A percentile compares a stretch with the other conserved stretches of the same genome.
These are phyloP conservation scores for Leishmania lainsoni DNA, from an alignment of 208 protist genomes.

Conservation along the genomic window DNA sequence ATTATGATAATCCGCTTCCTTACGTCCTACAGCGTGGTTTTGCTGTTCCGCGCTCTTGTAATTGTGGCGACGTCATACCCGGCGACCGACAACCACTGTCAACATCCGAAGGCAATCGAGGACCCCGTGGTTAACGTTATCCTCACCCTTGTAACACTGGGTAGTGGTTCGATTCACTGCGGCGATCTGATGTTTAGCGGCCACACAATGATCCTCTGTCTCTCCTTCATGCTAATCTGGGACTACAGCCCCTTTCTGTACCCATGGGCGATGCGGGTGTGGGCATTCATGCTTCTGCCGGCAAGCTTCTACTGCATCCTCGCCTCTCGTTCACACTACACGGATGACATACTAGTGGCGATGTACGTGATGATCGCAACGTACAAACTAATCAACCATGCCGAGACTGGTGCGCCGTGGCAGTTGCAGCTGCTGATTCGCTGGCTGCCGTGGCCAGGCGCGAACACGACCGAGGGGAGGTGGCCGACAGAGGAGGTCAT, in stretches of 20 bases:
- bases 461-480: slow-evolving; percentile 23
- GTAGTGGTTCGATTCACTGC: slow-evolving; percentile 82
- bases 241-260: slow-evolving; percentile 73
- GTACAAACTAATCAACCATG: slow-evolving; percentile 64
- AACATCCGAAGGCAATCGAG: slow-evolving; percentile 61
- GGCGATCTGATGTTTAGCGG: slow-evolving; percentile 92
- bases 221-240: slow-evolving; percentile 55
- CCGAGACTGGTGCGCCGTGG: slow-evolving; percentile 67
- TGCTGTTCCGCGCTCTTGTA: slow-evolving; percentile 71
- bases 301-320: slow-evolving; percentile 75
- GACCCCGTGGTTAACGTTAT: slow-evolving; percentile 75
- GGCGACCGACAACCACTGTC: slow-evolving; percentile 82
- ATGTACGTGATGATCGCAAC: slow-evolving; percentile 61
- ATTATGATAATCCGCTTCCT: slow-evolving; percentile 77
- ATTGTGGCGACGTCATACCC: slow-evolving; percentile 85
- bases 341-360: slow-evolving; percentile 80
- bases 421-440: slow-evolving; percentile 77
- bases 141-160: slow-evolving; percentile 80
- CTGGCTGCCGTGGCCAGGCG: slow-evolving; percentile 69
- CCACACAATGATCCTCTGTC: slow-evolving; percentile 85
- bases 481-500: slow-evolving; percentile 15
- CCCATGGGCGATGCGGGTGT: slow-evolving; percentile 46
- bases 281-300: slow-evolving; percentile 38
- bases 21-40: slow-evolving; percentile 59
- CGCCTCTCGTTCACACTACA: slow-evolving; percentile 89